Percentiles rank a stretch among this genome's conserved stretches.
Conservation (phyloP, 352 stramenopile genomes). For the Globisporangium mamillatum region DNA sequence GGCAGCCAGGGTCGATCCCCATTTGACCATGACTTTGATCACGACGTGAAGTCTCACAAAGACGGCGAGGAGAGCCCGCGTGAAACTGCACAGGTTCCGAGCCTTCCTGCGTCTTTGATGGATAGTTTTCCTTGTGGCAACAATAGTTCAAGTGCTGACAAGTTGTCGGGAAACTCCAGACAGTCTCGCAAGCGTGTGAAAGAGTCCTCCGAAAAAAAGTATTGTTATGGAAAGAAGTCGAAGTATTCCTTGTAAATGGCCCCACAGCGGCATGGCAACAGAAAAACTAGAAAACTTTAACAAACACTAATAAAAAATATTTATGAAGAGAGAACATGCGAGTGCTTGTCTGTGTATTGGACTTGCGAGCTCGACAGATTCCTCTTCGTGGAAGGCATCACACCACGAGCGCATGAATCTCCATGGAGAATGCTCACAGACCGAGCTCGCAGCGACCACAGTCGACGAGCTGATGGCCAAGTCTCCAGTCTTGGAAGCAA, state of each 20-base stretch:
- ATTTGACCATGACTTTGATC: conserved; percentile 74
- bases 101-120: conserved; percentile 34
- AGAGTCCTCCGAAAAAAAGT: conserved; percentile 40
- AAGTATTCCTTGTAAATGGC: conserved; percentile 60
- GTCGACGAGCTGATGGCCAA: background rate
- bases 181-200: conserved; percentile 45
- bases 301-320: conserved; percentile 57
- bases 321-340: conserved; percentile 30
- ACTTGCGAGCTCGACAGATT: background rate
- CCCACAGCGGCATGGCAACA: conserved; percentile 25
- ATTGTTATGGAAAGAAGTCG: conserved; percentile 60
- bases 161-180: conserved; percentile 51
- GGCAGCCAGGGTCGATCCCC: conserved; percentile 65
- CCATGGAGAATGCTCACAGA: background rate
- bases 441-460: background rate
- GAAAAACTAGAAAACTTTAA: conserved; percentile 69
- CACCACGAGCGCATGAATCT: background rate
- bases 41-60: conserved; percentile 53
- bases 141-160: conserved; percentile 78
- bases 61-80: conserved; percentile 51
- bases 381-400: background rate
- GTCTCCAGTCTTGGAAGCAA: background rate
- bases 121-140: conserved; percentile 59
- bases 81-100: conserved; percentile 41
- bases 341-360: background rate